Conservation (phyloP, 2,329 filamentous ascomycete species). For the Nigrograna mackinnonii region DNA sequence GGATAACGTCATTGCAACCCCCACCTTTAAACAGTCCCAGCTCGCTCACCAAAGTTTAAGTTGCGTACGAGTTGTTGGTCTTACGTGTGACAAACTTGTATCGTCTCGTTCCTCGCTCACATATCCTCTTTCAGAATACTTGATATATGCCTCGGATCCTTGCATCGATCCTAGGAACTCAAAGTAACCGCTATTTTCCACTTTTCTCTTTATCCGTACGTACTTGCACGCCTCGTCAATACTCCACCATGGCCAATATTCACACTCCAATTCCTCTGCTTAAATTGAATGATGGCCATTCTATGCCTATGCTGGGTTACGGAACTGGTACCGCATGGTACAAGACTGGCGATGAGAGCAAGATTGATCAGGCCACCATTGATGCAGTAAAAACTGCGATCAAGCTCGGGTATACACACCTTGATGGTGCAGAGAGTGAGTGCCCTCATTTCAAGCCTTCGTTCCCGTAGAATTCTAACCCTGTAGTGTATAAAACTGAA, state of each 20-base stretch:
- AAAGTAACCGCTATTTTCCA: too few species aligned
- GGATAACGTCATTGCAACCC: too few species aligned
- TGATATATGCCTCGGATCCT: too few species aligned
- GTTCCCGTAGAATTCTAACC: background rate
- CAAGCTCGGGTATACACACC: constrained; percentile 69
- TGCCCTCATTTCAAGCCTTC: background rate
- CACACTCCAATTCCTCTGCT: constrained; percentile 59
- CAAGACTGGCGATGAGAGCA: constrained; percentile 51
- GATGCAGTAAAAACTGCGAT: constrained; percentile 66
- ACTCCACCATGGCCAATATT: constrained; percentile 45
- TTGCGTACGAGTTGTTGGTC: too few species aligned
- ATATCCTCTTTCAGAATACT: too few species aligned
- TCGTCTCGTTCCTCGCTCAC: too few species aligned
- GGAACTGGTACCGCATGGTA: constrained; percentile 74
- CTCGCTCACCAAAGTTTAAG: too few species aligned
- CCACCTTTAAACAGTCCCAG: too few species aligned
- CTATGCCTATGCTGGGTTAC: constrained; percentile 73
- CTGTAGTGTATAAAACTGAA: constrained; percentile 54
- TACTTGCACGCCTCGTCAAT: background rate
- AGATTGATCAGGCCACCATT: constrained; percentile 61
- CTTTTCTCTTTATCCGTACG: too few species aligned
- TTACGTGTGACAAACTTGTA: too few species aligned
- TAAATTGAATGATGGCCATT: constrained; percentile 74
- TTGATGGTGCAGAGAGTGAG: constrained; percentile 74
- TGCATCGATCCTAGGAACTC: too few species aligned